Conservation (phyloP, 495 filamentous ascomycete genomes). For the Xylaria nigripes region DNA sequence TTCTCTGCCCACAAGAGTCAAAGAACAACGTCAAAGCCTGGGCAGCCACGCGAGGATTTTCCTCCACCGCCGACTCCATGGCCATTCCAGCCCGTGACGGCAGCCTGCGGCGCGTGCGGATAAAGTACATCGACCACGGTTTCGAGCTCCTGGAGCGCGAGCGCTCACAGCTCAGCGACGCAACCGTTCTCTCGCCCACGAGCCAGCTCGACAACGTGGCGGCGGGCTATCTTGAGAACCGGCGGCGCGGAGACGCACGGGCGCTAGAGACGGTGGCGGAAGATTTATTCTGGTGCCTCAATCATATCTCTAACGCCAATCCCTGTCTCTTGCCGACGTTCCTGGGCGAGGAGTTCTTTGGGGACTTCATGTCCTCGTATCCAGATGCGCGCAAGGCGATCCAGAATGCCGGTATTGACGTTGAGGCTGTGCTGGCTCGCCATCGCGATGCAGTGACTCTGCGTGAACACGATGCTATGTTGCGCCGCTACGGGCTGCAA, state of each 20-base stretch:
- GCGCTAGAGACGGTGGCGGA: slow-evolving; percentile 9
- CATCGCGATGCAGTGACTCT: slow-evolving; percentile 4
- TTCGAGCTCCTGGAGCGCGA: slow-evolving; percentile 19
- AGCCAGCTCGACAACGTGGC: slow-evolving; percentile 21
- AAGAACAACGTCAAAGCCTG: slow-evolving; percentile 24
- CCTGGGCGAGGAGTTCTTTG: slow-evolving; percentile 21
- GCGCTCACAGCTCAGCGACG: slow-evolving; percentile 6
- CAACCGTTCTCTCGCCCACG: slow-evolving; percentile 16
- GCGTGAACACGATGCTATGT: slow-evolving; percentile 17
- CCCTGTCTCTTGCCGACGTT: slow-evolving; percentile 13
- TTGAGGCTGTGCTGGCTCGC: slow-evolving; percentile 11
- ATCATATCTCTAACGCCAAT: slow-evolving; percentile 7
- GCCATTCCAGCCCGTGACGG: slow-evolving; percentile 12
- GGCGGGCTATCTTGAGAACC: slow-evolving; percentile 14
- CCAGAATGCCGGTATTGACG: slow-evolving; percentile 20
- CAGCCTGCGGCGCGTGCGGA: slow-evolving; percentile 11
- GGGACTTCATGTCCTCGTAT: slow-evolving; percentile 13
- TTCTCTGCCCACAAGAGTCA: slow-evolving; percentile 26
- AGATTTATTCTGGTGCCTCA: slow-evolving; percentile 21
- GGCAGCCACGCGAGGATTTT: slow-evolving; percentile 19
- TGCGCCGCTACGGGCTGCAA: slow-evolving; percentile 9
- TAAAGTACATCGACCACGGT: slow-evolving; percentile 22
- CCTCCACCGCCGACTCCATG: slow-evolving; percentile 12
- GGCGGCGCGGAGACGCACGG: neutral
- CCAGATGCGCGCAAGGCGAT: slow-evolving; percentile 12